Percentiles rank a stretch among this genome's conserved stretches.
phyloP scores from a whole-genome alignment of 2,329 filamentous ascomycete genomes.

The Neurospora sp. region DNA sequence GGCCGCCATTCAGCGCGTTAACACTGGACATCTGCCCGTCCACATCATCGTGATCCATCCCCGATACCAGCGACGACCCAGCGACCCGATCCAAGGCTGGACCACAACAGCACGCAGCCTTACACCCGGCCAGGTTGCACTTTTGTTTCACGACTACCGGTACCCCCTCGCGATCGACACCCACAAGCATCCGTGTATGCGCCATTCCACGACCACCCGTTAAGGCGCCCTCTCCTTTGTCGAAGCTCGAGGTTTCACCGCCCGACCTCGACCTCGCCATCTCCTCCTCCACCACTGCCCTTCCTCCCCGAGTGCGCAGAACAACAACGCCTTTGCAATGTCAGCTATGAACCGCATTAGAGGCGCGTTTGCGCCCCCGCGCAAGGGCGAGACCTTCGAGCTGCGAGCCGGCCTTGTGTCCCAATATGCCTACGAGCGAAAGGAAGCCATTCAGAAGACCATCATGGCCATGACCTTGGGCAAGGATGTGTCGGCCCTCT shows the following conservation, averaged over 20 bases:
- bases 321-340: constrained; percentile 1
- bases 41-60: neutral
- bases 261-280: neutral
- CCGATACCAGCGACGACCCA: neutral
- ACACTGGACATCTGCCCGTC: neutral
- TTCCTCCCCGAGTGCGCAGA: neutral
- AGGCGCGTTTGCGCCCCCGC: constrained; percentile 83
- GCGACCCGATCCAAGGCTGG: neutral
- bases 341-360: constrained; percentile 89
- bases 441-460: constrained; percentile 98
- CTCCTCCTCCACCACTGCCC: neutral
- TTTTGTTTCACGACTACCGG: neutral
- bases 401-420: constrained; percentile 90
- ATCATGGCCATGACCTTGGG: constrained; percentile 99
- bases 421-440: constrained; percentile 98
- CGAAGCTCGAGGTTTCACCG: neutral
- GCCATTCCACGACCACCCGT: neutral
- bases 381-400: constrained; percentile 98
- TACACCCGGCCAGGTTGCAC: neutral
- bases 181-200: neutral
- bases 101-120: neutral
- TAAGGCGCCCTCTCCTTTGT: neutral
- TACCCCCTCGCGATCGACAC: neutral
- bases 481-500: constrained; percentile 95
- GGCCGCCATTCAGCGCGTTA: neutral